Evolutionary conservation across 2,329 filamentous ascomycete genomes (phyloP), one percentile per base, ranked within the genome.

Genomic region (Colletotrichum sp.): DNA sequence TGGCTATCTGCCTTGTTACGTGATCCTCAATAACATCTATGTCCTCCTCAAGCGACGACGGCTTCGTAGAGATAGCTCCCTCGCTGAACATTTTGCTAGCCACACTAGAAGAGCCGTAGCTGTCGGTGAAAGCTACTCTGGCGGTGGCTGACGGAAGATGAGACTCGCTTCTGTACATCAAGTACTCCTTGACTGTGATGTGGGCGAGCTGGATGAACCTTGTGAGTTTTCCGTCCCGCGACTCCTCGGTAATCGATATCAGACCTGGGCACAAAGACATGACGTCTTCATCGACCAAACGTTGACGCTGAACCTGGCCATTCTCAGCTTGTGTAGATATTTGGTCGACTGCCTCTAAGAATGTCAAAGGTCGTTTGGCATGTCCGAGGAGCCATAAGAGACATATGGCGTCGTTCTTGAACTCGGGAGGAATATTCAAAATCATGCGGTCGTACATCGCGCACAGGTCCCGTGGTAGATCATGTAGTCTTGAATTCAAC

Each of bases 121-220:
- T 70, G 12, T 64, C 68, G 12, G 55, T 8, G 7, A 19, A 29
- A 4, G 25, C 52, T 27, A 27, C 25, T 15, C 52, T 57, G 52
- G 0, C 22, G 2, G 25, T 1, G 2, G 11, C 1, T 27, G 13
- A 9, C 4, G 34, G 2, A 16, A 4, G 52, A 27, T 57, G 52
- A 8, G 27, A 57, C 25, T 57, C 22, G 6, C 25, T 27, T 15
- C 15, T 57, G 12, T 0, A 5, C 8, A 78, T 67, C 44, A 82
- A 77, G 32, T 78, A 81, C 55, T 82, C 78, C 32, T 79, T 78
- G 5, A 81, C 79, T 1, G 81, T 79, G 32, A 80, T 78, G 19
- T 82, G 80, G 9, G 78, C 73, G 22, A 82, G 72, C 11, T 80
- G 80, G 1, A 82, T 4, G 15, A 3, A 1, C 4, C 3, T 16